These are phyloP conservation scores for Leavenworthia alabamica DNA, from an alignment of 345 rosid genomes.

Conservation along the genomic window DNA sequence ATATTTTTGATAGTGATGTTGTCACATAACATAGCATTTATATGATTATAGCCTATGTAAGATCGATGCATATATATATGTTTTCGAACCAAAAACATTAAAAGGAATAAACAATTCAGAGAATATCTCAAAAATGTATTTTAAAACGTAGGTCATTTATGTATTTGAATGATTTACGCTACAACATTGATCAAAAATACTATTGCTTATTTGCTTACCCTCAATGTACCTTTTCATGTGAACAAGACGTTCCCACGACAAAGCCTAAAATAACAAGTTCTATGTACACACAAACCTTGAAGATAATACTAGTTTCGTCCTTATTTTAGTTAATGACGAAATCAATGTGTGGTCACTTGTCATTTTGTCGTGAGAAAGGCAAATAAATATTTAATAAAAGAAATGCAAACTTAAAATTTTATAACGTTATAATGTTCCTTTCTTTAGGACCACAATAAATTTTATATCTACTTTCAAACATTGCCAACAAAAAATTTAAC, in stretches of 20 bases:
- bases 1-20: background rate
- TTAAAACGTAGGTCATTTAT: background rate
- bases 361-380: background rate
- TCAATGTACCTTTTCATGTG: background rate
- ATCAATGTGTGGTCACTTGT: background rate
- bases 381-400: background rate
- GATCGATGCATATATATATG: background rate
- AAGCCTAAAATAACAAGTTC: background rate
- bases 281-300: constrained; percentile 3
- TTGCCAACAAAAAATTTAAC: background rate
- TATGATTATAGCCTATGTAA: background rate
- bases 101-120: background rate
- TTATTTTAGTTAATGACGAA: background rate
- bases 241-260: background rate
- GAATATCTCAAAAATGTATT: background rate
- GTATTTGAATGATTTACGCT: background rate
- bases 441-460: background rate
- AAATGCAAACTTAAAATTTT: background rate
- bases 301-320: background rate
- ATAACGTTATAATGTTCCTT: background rate
- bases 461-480: background rate
- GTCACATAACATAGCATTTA: background rate
- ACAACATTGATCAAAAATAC: background rate
- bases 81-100: background rate
- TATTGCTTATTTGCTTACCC: too few relatives aligned